Conservation (phyloP, 2,329 filamentous ascomycete species). For the Escovopsis sp. region DNA sequence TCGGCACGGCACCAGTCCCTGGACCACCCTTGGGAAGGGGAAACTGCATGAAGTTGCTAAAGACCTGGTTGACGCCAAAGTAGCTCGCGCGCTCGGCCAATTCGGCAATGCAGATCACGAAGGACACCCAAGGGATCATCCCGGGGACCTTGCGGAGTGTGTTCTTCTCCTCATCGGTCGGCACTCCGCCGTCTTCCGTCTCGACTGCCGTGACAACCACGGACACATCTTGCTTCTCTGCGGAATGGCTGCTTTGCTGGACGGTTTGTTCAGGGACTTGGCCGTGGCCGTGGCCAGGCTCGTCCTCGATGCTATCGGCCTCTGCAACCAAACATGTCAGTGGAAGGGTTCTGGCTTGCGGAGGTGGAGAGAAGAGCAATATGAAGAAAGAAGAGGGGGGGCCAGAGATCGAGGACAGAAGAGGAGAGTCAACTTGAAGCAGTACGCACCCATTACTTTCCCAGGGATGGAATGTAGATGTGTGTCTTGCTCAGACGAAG, state of each 20-base stretch:
- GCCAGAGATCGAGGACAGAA: too few species aligned
- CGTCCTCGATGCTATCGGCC: conserved; percentile 3
- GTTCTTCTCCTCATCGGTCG: conserved; percentile 3
- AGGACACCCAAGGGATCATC: conserved; percentile 3
- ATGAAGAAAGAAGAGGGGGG: too few species aligned
- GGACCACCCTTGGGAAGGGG: conserved; percentile 3
- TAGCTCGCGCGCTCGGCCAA: conserved; percentile 6
- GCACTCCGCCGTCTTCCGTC: conserved; percentile 1
- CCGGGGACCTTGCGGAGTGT: conserved; percentile 5
- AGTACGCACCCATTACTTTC: too few species aligned
- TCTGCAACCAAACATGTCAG: not conserved
- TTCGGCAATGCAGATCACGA: conserved; percentile 5
- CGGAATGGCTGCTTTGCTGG: not conserved
- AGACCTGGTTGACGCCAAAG: conserved; percentile 4
- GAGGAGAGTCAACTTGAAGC: too few species aligned
- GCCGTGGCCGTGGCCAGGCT: conserved; percentile 2
- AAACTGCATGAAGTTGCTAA: conserved; percentile 6
- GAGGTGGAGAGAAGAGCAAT: not conserved
- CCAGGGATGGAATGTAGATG: too few species aligned
- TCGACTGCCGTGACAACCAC: not conserved
- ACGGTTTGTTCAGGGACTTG: conserved; percentile 4
- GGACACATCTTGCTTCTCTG: conserved; percentile 2
- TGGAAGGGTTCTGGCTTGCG: not conserved
- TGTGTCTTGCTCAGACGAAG: too few species aligned
- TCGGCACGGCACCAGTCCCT: conserved; percentile 4